A percentile compares a stretch with the other conserved stretches of the same genome.
Evolutionary conservation across 257 asterid genomes (phyloP).

Genomic region (Solanum dulcamara): DNA sequence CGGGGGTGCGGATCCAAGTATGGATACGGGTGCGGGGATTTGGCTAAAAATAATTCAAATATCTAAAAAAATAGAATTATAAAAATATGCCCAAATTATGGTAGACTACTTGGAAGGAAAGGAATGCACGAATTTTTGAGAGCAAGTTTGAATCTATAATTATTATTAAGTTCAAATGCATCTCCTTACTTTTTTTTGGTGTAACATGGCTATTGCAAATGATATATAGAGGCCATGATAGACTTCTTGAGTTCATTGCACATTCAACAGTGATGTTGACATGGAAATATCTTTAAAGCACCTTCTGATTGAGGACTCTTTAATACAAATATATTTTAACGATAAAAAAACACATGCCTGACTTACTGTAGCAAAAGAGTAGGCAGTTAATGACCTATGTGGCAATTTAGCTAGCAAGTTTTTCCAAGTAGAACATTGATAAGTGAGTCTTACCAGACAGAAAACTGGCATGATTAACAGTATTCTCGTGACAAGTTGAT

Average conservation of each 20-base stretch:
- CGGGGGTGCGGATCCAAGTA: too few relatives aligned
- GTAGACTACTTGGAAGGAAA: background rate
- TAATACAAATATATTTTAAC: background rate
- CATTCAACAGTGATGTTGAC: background rate
- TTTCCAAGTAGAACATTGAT: background rate
- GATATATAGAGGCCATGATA: background rate
- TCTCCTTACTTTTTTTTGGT: background rate
- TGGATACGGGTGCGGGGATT: too few relatives aligned
- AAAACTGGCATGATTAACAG: background rate
- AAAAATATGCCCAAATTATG: background rate
- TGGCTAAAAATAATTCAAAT: background rate
- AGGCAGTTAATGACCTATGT: background rate
- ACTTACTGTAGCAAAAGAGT: background rate
- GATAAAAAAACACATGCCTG: background rate
- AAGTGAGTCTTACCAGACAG: background rate
- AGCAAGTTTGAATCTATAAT: background rate
- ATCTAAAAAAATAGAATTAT: background rate
- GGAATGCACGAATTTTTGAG: background rate
- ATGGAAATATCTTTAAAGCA: background rate
- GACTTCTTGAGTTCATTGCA: background rate
- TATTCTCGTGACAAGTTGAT: background rate
- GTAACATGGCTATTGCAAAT: background rate
- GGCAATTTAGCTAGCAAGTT: background rate
- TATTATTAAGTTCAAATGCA: background rate
- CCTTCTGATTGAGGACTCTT: background rate